phyloP scores from a whole-genome alignment of 2,329 filamentous ascomycete species.

The Incumbomyces delicatus region DNA sequence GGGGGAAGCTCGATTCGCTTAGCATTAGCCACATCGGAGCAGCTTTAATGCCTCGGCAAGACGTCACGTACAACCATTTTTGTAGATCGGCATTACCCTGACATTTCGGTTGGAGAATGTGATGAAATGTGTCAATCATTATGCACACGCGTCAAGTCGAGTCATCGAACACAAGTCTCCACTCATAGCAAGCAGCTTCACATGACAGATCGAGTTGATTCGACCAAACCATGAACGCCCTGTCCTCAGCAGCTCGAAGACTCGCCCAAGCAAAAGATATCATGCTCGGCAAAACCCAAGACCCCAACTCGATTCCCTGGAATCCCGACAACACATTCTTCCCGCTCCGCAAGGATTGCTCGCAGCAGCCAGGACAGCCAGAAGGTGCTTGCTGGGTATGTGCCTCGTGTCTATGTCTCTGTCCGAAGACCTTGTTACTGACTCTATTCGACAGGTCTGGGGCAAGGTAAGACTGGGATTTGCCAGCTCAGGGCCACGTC shows the following conservation, averaged over 20 bases:
- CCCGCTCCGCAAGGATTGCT: constrained; percentile 44
- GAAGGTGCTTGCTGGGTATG: constrained; percentile 51
- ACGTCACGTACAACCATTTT: too few relatives aligned
- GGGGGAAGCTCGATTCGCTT: too few relatives aligned
- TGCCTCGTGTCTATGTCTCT: constrained; percentile 32
- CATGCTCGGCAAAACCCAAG: constrained; percentile 34
- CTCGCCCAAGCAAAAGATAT: constrained; percentile 37
- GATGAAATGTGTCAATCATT: too few relatives aligned
- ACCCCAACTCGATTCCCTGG: constrained; percentile 40
- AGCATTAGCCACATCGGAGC: too few relatives aligned
- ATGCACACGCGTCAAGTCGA: too few relatives aligned
- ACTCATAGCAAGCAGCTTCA: too few relatives aligned
- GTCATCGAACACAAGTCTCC: too few relatives aligned
- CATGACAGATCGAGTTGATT: too few relatives aligned
- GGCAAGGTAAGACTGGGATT: constrained; percentile 1
- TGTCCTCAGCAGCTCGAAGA: constrained; percentile 21
- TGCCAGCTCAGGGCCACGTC: background rate
- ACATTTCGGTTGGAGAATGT: too few relatives aligned
- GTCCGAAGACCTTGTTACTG: background rate
- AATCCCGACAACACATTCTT: constrained; percentile 45
- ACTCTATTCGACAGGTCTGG: constrained; percentile 25
- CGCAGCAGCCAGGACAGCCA: constrained; percentile 42
- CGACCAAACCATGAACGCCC: background rate
- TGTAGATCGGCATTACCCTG: too few relatives aligned
- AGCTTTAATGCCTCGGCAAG: too few relatives aligned